phyloP scores from a whole-genome alignment of 2,329 filamentous ascomycete species.

The Colletotrichum salicis region DNA sequence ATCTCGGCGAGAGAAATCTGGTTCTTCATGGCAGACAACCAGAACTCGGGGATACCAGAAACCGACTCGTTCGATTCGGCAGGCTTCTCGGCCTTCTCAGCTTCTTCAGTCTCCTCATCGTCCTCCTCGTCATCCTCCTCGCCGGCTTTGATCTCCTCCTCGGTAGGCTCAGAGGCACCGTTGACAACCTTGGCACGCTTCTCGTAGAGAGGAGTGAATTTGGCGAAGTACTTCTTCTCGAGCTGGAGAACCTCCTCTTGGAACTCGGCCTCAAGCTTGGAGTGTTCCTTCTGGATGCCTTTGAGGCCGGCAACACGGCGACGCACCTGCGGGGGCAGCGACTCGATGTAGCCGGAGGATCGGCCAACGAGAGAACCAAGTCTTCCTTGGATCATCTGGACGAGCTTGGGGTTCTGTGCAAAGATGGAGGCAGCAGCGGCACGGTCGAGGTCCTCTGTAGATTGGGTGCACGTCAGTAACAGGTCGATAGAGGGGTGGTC shows the following conservation, averaged over 20 bases:
- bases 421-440: constrained; percentile 90
- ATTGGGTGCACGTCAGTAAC: constrained; percentile 37
- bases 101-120: constrained; percentile 66
- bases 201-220: constrained; percentile 97
- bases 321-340: constrained; percentile 87
- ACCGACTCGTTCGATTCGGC: constrained; percentile 62
- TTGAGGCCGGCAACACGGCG: constrained; percentile 95
- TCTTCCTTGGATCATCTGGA: constrained; percentile 98
- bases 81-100: constrained; percentile 66
- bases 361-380: constrained; percentile 92
- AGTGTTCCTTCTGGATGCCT: constrained; percentile 98
- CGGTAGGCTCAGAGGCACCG: constrained; percentile 84
- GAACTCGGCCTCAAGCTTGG: constrained; percentile 97
- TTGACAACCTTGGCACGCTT: constrained; percentile 95
- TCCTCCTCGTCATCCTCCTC: constrained; percentile 83
- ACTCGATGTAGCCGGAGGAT: constrained; percentile 98
- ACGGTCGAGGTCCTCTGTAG: constrained; percentile 88
- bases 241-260: constrained; percentile 98
- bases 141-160: constrained; percentile 86
- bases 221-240: constrained; percentile 99
- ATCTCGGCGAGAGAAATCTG: constrained; percentile 96
- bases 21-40: constrained; percentile 99
- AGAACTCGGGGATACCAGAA: constrained; percentile 96
- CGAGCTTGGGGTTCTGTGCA: constrained; percentile 92
- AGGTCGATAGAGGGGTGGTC: constrained; percentile 32